These are phyloP conservation scores for Cladosporium phlei DNA, from an alignment of 2,329 filamentous ascomycete genomes.

Conservation along the genomic window DNA sequence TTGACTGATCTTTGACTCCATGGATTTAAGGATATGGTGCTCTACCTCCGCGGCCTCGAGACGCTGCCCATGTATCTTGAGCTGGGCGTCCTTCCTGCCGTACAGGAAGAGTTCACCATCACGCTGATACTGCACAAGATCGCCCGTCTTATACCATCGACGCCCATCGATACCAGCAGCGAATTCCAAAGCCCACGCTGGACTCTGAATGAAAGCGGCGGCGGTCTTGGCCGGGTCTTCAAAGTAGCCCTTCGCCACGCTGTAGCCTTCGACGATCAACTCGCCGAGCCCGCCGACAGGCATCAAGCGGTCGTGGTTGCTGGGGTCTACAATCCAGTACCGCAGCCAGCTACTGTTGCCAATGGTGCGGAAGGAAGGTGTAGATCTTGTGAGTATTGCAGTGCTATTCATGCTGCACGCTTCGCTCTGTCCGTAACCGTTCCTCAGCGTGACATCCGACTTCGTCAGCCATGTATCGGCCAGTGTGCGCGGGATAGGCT, in stretches of 20 bases:
- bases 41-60: conserved; percentile 21
- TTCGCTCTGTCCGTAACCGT: conserved; percentile 13
- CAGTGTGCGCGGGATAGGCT: neutral
- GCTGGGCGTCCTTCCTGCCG: conserved; percentile 18
- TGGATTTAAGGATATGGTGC: conserved; percentile 41
- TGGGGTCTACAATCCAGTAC: conserved; percentile 1
- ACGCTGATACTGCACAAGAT: conserved; percentile 19
- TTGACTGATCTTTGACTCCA: neutral
- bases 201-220: conserved; percentile 24
- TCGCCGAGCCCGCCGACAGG: conserved; percentile 32
- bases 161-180: neutral
- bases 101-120: conserved; percentile 19
- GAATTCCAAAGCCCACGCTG: neutral
- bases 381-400: neutral
- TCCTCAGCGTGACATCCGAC: neutral
- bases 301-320: neutral
- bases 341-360: neutral
- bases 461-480: neutral
- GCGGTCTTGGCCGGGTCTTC: conserved; percentile 24
- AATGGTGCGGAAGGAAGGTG: neutral
- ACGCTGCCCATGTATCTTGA: conserved; percentile 22
- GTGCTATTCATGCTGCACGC: conserved; percentile 3
- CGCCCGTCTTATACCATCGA: conserved; percentile 19
- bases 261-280: conserved; percentile 41
- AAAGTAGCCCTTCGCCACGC: conserved; percentile 40